phyloP scores from a whole-genome alignment of 768 basidiomycete genomes.

The Lactarius psammicola region DNA sequence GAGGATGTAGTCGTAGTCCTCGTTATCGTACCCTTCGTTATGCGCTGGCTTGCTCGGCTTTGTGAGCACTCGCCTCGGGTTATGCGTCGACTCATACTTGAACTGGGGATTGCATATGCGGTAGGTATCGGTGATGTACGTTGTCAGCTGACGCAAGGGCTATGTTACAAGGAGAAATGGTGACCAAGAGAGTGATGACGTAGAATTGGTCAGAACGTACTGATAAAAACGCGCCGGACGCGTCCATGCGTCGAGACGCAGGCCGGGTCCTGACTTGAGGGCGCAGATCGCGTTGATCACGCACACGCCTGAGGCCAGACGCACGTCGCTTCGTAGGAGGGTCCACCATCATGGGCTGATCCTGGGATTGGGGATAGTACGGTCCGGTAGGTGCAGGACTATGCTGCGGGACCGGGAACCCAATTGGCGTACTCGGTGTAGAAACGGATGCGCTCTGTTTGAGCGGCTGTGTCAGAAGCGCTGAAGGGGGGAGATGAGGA shows the following conservation, averaged over 20 bases:
- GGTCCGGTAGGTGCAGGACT: constrained; percentile 45
- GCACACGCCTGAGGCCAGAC: constrained; percentile 76
- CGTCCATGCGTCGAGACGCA: constrained; percentile 70
- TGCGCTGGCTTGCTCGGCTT: constrained; percentile 95
- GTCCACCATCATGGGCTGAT: constrained; percentile 75
- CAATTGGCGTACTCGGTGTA: constrained; percentile 70
- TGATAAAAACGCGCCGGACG: constrained; percentile 73
- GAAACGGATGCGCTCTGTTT: constrained; percentile 57
- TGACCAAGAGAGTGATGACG: constrained; percentile 12
- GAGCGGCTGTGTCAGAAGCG: constrained; percentile 48
- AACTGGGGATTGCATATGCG: constrained; percentile 93
- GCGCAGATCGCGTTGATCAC: constrained; percentile 71
- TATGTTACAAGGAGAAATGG: constrained; percentile 33
- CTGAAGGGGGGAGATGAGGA: constrained; percentile 54
- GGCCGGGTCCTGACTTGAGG: constrained; percentile 67
- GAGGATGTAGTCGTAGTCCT: constrained; percentile 98
- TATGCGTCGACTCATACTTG: constrained; percentile 91
- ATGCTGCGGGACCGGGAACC: constrained; percentile 55
- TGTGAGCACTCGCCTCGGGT: constrained; percentile 93
- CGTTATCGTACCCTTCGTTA: constrained; percentile 98
- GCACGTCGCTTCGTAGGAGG: constrained; percentile 60
- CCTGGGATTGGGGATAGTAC: constrained; percentile 51
- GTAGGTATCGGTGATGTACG: constrained; percentile 86
- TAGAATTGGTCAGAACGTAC: constrained; percentile 47
- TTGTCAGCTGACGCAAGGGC: constrained; percentile 74